Percentiles rank a stretch among this genome's conserved stretches.
These are phyloP conservation scores for Aureobasidium sp. DNA, from an alignment of 2,329 filamentous ascomycete genomes.

Conservation along the genomic window DNA sequence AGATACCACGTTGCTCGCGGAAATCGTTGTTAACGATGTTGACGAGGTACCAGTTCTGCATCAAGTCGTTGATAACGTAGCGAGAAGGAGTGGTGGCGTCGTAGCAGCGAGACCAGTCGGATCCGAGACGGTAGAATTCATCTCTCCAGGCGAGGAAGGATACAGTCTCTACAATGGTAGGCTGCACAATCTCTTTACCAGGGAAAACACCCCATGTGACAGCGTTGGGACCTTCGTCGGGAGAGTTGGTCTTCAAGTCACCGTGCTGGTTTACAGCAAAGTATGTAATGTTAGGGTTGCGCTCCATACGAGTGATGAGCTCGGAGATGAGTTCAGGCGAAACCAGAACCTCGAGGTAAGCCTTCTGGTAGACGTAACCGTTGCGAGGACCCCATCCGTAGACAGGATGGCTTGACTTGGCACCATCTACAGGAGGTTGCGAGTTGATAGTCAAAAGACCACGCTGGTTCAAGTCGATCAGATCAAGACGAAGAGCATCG, in stretches of 20 bases:
- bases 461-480: conserved; percentile 85
- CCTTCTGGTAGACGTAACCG: conserved; percentile 98
- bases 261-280: conserved; percentile 92
- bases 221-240: conserved; percentile 86
- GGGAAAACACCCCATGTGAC: conserved; percentile 99
- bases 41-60: conserved; percentile 92
- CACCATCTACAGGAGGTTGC: conserved; percentile 93
- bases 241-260: conserved; percentile 84
- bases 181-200: conserved; percentile 99
- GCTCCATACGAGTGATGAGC: conserved; percentile 80
- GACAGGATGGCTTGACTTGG: conserved; percentile 85
- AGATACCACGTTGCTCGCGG: conserved; percentile 84
- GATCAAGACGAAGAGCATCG: conserved; percentile 76
- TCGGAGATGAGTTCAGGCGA: conserved; percentile 82
- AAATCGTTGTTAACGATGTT: conserved; percentile 99
- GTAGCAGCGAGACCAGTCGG: conserved; percentile 96
- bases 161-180: conserved; percentile 98
- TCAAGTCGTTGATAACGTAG: conserved; percentile 81
- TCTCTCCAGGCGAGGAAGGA: conserved; percentile 99
- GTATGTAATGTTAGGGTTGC: conserved; percentile 87
- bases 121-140: conserved; percentile 92
- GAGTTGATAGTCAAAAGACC: conserved; percentile 98
- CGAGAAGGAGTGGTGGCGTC: conserved; percentile 80
- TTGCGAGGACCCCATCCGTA: conserved; percentile 97
- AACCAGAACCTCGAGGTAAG: conserved; percentile 93